Evolutionary conservation across 306 rosid genomes (phyloP).

Genomic region (Trifolium fragiferum): DNA sequence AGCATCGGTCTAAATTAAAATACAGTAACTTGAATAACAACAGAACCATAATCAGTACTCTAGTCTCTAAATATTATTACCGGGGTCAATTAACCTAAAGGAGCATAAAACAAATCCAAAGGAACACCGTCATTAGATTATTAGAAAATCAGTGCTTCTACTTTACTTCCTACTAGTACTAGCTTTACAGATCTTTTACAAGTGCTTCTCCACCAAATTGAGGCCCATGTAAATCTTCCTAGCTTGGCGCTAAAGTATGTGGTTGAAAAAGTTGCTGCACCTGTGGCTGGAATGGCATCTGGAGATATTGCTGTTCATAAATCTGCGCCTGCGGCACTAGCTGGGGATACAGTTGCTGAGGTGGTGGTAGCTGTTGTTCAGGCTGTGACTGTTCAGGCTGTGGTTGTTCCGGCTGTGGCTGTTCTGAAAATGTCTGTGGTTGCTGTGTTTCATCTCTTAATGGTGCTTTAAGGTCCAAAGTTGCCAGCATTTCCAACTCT

Average conservation of each 20-base stretch:
- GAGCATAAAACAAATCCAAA: conserved; percentile 12
- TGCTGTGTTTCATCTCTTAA: conserved; percentile 48
- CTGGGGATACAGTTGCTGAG: not conserved
- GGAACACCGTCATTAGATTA: conserved; percentile 1
- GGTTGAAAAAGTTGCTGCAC: conserved; percentile 21
- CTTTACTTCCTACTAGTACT: not conserved
- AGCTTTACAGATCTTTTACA: conserved; percentile 10
- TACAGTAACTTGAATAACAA: not conserved
- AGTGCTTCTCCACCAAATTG: not conserved
- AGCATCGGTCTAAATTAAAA: not conserved
- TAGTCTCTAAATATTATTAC: conserved; percentile 19
- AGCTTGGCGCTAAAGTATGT: not conserved
- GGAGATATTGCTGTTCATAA: conserved; percentile 13
- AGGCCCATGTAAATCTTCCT: not conserved
- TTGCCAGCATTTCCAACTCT: conserved; percentile 66
- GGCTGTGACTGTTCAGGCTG: not conserved
- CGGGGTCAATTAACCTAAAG: conserved; percentile 5
- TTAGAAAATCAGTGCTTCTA: conserved; percentile 1
- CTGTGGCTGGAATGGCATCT: conserved; percentile 14
- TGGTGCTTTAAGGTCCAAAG: conserved; percentile 62
- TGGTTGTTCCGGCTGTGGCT: not conserved
- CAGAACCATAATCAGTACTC: not conserved
- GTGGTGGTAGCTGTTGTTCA: not conserved
- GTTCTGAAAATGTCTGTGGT: not conserved
- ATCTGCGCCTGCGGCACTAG: not conserved